phyloP scores from a whole-genome alignment of 495 filamentous ascomycete genomes.

The Penicillium crystallinum region DNA sequence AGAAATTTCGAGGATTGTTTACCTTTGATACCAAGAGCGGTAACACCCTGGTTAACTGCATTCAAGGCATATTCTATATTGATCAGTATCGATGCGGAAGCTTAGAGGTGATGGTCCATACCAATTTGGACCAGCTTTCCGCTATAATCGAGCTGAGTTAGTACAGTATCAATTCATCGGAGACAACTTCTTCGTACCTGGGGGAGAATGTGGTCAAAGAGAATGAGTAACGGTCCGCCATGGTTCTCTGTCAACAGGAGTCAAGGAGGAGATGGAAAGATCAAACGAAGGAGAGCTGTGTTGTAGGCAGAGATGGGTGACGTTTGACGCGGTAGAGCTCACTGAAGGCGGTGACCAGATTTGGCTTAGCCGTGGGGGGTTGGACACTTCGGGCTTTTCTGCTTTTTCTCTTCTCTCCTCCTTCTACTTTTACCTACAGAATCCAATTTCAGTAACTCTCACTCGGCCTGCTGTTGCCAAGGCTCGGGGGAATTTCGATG shows the following conservation, averaged over 20 bases:
- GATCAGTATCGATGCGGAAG: constrained; percentile 11
- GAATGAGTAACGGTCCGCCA: constrained; percentile 99
- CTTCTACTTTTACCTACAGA: constrained; percentile 1
- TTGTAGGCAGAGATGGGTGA: constrained; percentile 29
- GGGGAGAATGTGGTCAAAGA: constrained; percentile 99
- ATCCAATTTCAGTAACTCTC: neutral
- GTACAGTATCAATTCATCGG: constrained; percentile 11
- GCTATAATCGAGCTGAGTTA: constrained; percentile 44
- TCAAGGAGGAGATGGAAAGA: constrained; percentile 11
- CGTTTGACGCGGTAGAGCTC: constrained; percentile 26
- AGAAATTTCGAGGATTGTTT: constrained; percentile 5
- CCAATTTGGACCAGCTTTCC: constrained; percentile 82
- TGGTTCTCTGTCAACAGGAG: constrained; percentile 32
- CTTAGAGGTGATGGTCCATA: constrained; percentile 24
- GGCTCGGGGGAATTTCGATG: neutral
- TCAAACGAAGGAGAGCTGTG: constrained; percentile 11
- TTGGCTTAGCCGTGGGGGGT: constrained; percentile 15
- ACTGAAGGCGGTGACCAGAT: constrained; percentile 27
- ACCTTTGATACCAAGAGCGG: constrained; percentile 98
- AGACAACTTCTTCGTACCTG: constrained; percentile 60
- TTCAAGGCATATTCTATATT: constrained; percentile 93
- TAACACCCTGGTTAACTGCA: constrained; percentile 98
- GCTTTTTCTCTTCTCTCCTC: constrained; percentile 8
- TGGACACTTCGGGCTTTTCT: constrained; percentile 14
- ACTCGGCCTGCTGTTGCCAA: neutral